phyloP scores from a whole-genome alignment of 305 asterid genomes.

The Ilex paraguariensis region DNA sequence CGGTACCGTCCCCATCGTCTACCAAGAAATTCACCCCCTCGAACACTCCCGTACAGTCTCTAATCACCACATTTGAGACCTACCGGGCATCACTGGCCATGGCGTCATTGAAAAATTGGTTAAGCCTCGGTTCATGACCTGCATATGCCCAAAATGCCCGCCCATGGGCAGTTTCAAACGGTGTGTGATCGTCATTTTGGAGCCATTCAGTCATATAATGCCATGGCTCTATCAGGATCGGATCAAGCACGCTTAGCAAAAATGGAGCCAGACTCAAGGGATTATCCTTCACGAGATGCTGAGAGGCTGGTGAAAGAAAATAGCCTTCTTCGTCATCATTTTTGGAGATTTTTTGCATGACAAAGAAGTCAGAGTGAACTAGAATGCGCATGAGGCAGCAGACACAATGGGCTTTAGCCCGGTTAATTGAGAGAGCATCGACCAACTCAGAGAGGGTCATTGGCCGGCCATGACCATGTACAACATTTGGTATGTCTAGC shows the following conservation, averaged over 20 bases:
- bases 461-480: conserved; percentile 5
- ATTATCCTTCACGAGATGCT: conserved; percentile 18
- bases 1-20: conserved; percentile 18
- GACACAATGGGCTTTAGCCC: conserved; percentile 1
- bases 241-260: conserved; percentile 15
- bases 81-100: conserved; percentile 10
- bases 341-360: neutral
- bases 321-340: conserved; percentile 13
- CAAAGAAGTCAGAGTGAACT: conserved; percentile 20
- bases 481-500: conserved; percentile 6
- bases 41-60: conserved; percentile 1
- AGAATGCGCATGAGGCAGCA: conserved; percentile 22
- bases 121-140: neutral
- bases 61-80: neutral
- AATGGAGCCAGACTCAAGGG: conserved; percentile 19
- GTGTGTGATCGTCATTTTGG: neutral
- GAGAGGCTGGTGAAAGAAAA: conserved; percentile 19
- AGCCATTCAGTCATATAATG: conserved; percentile 15
- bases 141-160: conserved; percentile 5
- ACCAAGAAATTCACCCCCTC: conserved; percentile 10
- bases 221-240: conserved; percentile 12
- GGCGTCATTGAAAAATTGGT: conserved; percentile 2
- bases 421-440: conserved; percentile 12
- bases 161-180: conserved; percentile 13
- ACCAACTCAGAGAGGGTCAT: too few species aligned